These are phyloP conservation scores for Sorghum bicolor DNA, from an alignment of 176 grass and related monocot species.

Conservation along the genomic window Sorghum_bicolor_NCBIv3 NC_012870.2:65215001-65215500, in stretches of 20 bases:
- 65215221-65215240: background rate
- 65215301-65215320: background rate
- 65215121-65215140: background rate
- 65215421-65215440: too few species aligned
- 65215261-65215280: background rate
- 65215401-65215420: too few species aligned
- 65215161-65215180: background rate
- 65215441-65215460: too few species aligned
- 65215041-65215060: background rate
- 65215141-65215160: background rate
- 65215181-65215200: background rate
- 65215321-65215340: too few species aligned
- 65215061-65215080: background rate
- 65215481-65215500: too few species aligned
- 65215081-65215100: background rate
- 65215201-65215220: background rate
- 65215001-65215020: background rate
- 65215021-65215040: background rate
- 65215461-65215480: too few species aligned
- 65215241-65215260: background rate
- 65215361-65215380: too few species aligned
- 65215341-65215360: too few species aligned
- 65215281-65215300: background rate
- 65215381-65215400: too few species aligned
- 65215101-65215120: background rate